phyloP scores from a whole-genome alignment of 805 yeast species.

The Lipomyces orientalis region DNA sequence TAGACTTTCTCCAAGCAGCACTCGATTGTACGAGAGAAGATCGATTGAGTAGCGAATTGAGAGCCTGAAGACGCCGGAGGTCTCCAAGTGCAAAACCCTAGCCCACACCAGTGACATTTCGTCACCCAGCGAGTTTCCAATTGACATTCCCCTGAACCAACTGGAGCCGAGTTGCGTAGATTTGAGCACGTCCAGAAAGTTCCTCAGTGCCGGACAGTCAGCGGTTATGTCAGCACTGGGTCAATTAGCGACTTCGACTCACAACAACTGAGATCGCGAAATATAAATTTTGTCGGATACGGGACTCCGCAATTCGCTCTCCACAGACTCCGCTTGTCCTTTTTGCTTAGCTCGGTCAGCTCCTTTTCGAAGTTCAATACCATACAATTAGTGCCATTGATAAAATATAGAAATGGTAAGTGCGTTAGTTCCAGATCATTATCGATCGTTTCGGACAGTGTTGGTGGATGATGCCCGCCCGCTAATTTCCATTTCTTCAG shows the following conservation, averaged over 20 bases:
- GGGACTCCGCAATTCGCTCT: background rate
- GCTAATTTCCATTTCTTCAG: conserved; percentile 1
- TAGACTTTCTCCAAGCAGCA: background rate
- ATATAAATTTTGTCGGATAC: background rate
- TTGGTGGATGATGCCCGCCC: background rate
- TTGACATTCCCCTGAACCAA: background rate
- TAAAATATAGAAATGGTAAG: background rate
- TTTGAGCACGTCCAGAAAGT: conserved; percentile 20
- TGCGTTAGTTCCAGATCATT: background rate
- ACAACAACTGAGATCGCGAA: background rate
- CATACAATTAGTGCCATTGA: background rate
- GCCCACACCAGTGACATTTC: background rate
- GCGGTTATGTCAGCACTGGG: background rate
- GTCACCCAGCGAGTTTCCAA: background rate
- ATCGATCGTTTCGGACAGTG: background rate
- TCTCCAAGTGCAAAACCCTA: background rate
- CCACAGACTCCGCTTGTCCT: conserved; percentile 1
- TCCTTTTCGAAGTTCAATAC: background rate
- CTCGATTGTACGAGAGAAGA: background rate
- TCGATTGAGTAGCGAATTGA: too few relatives aligned
- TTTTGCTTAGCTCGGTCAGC: background rate
- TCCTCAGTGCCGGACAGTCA: background rate
- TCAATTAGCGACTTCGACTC: too few relatives aligned
- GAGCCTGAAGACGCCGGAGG: background rate
- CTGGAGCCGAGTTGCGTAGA: conserved; percentile 3